A percentile compares a stretch with the other conserved stretches of the same genome.
Conservation (phyloP, 345 rosid species). For the Pugionium dolabratum region DNA sequence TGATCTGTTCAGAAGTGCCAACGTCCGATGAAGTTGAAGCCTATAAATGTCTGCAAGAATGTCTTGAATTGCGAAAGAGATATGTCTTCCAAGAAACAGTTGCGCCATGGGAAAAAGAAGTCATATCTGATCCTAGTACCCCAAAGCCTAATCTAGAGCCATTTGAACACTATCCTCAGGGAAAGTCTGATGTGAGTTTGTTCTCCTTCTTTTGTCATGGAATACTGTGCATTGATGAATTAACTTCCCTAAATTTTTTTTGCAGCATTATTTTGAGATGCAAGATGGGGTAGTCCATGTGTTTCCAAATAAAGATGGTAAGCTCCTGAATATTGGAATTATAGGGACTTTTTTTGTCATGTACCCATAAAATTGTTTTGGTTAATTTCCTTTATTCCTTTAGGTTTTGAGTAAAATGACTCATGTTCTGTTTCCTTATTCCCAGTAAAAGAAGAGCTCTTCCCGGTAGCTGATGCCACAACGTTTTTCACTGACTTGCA, state of each 20-base stretch:
- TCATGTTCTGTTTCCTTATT: slow-evolving; percentile 2
- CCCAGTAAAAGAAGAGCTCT: slow-evolving; percentile 78
- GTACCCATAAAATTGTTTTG: slow-evolving; percentile 10
- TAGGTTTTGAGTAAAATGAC: not conserved
- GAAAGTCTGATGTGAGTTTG: slow-evolving; percentile 74
- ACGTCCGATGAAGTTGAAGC: slow-evolving; percentile 83
- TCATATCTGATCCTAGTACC: slow-evolving; percentile 92
- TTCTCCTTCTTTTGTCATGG: slow-evolving; percentile 5
- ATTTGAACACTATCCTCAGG: slow-evolving; percentile 70
- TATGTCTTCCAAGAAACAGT: slow-evolving; percentile 79
- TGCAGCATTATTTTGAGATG: slow-evolving; percentile 93
- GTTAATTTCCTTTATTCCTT: not conserved
- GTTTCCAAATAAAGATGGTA: slow-evolving; percentile 76
- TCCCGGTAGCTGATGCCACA: slow-evolving; percentile 89
- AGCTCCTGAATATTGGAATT: slow-evolving; percentile 32
- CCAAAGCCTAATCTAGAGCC: slow-evolving; percentile 95
- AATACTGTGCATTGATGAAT: slow-evolving; percentile 2
- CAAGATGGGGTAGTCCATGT: slow-evolving; percentile 96
- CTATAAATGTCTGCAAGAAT: slow-evolving; percentile 79
- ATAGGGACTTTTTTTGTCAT: not conserved
- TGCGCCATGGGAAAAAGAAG: slow-evolving; percentile 97
- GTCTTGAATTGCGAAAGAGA: slow-evolving; percentile 85
- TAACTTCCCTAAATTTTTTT: slow-evolving; percentile 26
- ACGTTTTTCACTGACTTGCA: slow-evolving; percentile 93
- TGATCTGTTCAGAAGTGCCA: slow-evolving; percentile 64